phyloP scores from a whole-genome alignment of 177 flowering plant species.

The Vitis hybrid region DNA sequence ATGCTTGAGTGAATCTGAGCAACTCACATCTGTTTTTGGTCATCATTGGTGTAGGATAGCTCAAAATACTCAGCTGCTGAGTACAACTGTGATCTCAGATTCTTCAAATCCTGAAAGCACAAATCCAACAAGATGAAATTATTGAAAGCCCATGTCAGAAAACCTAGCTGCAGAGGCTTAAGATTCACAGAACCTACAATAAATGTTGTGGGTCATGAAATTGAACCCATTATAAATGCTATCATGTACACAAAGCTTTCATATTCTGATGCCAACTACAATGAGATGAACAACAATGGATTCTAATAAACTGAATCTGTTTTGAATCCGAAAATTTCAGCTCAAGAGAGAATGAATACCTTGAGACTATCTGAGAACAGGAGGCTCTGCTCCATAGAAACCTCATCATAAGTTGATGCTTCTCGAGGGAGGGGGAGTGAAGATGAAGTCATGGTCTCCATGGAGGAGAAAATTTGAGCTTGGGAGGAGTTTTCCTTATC shows the following conservation, averaged over 20 bases:
- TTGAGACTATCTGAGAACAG: constrained; percentile 86
- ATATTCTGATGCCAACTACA: no score
- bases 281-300: not conserved
- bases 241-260: no score
- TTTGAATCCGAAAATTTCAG: not conserved
- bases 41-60: constrained; percentile 79
- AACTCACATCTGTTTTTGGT: constrained; percentile 80
- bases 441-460: constrained; percentile 49
- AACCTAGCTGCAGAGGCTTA: not conserved
- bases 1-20: constrained; percentile 4
- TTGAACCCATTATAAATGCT: no score
- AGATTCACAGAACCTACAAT: no score
- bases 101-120: constrained; percentile 78
- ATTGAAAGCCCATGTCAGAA: not conserved
- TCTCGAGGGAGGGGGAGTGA: constrained; percentile 36
- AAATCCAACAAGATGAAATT: constrained; percentile 2
- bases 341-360: constrained; percentile 32
- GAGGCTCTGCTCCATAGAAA: constrained; percentile 84
- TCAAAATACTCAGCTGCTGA: constrained; percentile 98
- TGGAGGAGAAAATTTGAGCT: constrained; percentile 11
- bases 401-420: constrained; percentile 72
- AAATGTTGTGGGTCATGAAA: no score
- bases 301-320: not conserved
- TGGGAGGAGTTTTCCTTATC: not conserved
- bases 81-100: constrained; percentile 81